A percentile compares a stretch with the other conserved stretches of the same genome.
These are phyloP conservation scores for Eucalyptus pauciflora DNA, from an alignment of 345 rosid species.

Conservation along the genomic window DNA sequence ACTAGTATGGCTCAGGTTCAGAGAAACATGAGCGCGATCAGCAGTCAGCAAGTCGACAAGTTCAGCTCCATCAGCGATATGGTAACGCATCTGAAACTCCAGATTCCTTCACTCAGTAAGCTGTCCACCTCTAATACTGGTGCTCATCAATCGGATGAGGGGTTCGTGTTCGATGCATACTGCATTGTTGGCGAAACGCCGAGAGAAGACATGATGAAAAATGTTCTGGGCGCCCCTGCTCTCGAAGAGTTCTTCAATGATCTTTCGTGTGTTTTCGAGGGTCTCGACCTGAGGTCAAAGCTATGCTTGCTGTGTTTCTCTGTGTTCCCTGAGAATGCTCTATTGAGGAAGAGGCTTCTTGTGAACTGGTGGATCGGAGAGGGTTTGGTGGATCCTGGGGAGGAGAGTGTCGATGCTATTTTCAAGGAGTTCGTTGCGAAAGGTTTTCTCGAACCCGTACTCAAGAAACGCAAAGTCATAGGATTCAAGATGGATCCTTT, in stretches of 20 bases:
- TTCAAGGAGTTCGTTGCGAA: neutral
- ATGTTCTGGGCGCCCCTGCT: neutral
- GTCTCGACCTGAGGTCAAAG: neutral
- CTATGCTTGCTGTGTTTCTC: conserved; percentile 2
- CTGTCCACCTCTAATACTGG: neutral
- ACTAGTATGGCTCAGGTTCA: neutral
- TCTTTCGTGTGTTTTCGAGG: neutral
- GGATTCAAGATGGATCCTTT: conserved; percentile 30
- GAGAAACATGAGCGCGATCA: fast-evolving
- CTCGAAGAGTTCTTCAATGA: neutral
- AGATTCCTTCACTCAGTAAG: neutral
- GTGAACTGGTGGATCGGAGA: conserved; percentile 31
- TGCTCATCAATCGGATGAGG: neutral
- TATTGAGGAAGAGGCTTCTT: neutral
- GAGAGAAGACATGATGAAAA: fast-evolving
- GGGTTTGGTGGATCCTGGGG: neutral
- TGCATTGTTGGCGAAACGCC: neutral
- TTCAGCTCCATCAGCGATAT: neutral
- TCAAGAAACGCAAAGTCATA: conserved; percentile 3
- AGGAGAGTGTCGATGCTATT: neutral
- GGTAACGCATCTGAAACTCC: neutral
- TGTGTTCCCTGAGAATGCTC: conserved; percentile 1
- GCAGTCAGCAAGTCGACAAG: neutral
- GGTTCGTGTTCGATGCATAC: neutral
- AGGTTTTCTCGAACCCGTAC: conserved; percentile 20